Evolutionary conservation across 202 grass and related monocot species (phyloP).

Genomic region (Zizania palustris): DNA sequence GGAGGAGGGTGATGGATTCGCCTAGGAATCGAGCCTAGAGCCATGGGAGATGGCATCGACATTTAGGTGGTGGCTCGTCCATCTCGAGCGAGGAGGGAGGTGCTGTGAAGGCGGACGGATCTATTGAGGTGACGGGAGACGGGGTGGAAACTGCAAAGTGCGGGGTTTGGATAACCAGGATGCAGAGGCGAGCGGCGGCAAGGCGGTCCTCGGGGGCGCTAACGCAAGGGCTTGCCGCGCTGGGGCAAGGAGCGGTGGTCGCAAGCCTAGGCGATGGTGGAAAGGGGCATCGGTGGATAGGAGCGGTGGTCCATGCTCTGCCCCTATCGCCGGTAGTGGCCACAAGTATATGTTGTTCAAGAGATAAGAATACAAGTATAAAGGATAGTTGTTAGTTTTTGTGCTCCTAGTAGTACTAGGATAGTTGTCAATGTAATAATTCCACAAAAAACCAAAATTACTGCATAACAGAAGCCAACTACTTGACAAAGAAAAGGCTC

Average conservation of each 20-base stretch:
- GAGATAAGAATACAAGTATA: not conserved
- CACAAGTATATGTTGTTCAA: not conserved
- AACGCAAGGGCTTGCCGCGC: no score
- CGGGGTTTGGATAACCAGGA: slow-evolving; percentile 7
- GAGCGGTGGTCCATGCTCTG: no score
- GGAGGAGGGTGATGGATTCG: not conserved
- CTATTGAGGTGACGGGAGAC: slow-evolving; percentile 7
- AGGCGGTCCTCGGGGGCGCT: not conserved
- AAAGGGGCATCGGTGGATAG: no score
- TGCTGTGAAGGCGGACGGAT: slow-evolving; percentile 1
- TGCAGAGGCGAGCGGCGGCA: not conserved
- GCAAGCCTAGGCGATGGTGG: no score
- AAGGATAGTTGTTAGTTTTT: not conserved
- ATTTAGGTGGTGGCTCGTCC: not conserved
- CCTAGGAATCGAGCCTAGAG: no score
- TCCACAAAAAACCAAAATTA: not conserved
- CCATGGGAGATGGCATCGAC: not conserved
- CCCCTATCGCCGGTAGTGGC: no score
- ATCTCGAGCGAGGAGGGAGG: slow-evolving; percentile 2
- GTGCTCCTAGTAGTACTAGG: not conserved
- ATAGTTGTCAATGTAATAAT: not conserved
- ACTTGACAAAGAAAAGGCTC: no score
- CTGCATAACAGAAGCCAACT: not conserved
- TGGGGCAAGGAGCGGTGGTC: no score
- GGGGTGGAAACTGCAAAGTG: not conserved